These are phyloP conservation scores for Rubia balearica DNA, from an alignment of 305 asterid genomes.

Conservation along the genomic window DNA sequence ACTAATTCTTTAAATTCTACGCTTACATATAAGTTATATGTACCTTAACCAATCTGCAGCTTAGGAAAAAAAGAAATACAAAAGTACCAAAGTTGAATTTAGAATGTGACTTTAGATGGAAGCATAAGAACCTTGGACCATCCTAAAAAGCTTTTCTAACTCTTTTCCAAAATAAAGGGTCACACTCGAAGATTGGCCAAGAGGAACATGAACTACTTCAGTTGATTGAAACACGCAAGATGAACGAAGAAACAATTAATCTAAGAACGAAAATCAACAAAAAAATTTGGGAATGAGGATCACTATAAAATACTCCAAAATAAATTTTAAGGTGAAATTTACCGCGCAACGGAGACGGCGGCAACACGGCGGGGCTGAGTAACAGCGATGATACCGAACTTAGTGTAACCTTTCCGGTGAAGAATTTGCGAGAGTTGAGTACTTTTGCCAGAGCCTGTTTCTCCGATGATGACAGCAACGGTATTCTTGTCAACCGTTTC, in stretches of 20 bases:
- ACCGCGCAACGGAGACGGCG: slow-evolving; percentile 89
- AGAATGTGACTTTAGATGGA: not conserved
- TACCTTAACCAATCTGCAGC: not conserved
- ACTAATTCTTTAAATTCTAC: not conserved
- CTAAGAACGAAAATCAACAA: not conserved
- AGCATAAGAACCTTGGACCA: not conserved
- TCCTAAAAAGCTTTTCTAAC: not conserved
- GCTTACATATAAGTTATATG: not conserved
- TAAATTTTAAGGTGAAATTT: not conserved
- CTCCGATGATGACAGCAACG: slow-evolving; percentile 74
- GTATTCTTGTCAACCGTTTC: slow-evolving; percentile 68
- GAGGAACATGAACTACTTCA: not conserved
- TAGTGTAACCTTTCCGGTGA: slow-evolving; percentile 63
- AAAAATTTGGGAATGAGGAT: not conserved
- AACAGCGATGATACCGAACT: slow-evolving; percentile 69
- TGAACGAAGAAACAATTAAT: not conserved
- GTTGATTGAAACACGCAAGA: not conserved
- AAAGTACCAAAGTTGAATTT: not conserved
- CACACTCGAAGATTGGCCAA: not conserved
- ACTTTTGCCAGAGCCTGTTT: slow-evolving; percentile 92
- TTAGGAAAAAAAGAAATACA: no score
- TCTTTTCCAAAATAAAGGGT: not conserved
- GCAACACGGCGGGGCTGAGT: slow-evolving; percentile 99
- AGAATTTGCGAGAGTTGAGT: slow-evolving; percentile 90
- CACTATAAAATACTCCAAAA: not conserved